These are phyloP conservation scores for Lactifluus echinatus DNA, from an alignment of 768 basidiomycete genomes.

Conservation along the genomic window DNA sequence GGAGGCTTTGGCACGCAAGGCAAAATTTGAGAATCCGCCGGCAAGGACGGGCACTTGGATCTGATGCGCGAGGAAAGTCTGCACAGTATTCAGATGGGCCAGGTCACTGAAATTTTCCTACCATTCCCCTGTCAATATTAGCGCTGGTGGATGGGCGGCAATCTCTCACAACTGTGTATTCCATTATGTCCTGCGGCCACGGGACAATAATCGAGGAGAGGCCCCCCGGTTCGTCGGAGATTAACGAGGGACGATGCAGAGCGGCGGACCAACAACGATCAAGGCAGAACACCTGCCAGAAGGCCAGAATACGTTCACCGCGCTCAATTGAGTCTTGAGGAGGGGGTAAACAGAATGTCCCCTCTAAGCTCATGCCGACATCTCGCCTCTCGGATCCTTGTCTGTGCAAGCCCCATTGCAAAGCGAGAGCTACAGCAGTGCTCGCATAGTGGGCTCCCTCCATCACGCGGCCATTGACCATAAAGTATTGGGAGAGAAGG, in stretches of 20 bases:
- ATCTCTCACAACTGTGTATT: conserved; percentile 56
- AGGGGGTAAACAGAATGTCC: conserved; percentile 45
- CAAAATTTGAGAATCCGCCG: conserved; percentile 52
- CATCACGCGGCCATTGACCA: conserved; percentile 65
- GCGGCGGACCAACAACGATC: conserved; percentile 78
- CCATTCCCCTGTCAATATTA: not conserved
- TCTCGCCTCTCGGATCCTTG: conserved; percentile 30
- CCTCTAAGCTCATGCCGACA: conserved; percentile 23
- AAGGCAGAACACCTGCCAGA: conserved; percentile 78
- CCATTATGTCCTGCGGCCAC: conserved; percentile 67
- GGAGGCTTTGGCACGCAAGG: conserved; percentile 69
- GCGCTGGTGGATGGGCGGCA: not conserved
- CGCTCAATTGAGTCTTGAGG: conserved; percentile 51
- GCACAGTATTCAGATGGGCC: conserved; percentile 49
- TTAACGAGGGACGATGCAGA: conserved; percentile 55
- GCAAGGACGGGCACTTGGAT: conserved; percentile 41
- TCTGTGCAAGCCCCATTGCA: conserved; percentile 64
- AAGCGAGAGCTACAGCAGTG: conserved; percentile 61
- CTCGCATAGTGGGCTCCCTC: conserved; percentile 74
- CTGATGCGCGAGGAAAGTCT: conserved; percentile 46
- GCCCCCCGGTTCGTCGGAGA: conserved; percentile 53
- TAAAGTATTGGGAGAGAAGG: conserved; percentile 65
- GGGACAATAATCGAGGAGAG: conserved; percentile 58
- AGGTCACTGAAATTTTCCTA: conserved; percentile 52
- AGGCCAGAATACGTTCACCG: conserved; percentile 64